These are phyloP conservation scores for Pilaira anomala DNA, from an alignment of 192 early-diverging fungal species.

Conservation along the genomic window DNA sequence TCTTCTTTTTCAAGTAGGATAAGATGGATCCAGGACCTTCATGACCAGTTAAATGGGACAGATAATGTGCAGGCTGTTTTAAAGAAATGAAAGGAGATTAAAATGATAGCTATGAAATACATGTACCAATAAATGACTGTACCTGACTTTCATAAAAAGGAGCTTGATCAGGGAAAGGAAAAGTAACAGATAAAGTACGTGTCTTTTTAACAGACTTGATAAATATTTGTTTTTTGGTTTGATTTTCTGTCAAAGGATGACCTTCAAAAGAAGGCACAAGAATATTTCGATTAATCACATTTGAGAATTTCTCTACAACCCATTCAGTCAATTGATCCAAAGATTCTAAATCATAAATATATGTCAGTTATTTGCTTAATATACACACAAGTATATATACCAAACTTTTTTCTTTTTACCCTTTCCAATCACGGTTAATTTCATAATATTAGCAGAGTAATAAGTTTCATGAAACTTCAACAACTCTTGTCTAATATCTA, in stretches of 20 bases:
- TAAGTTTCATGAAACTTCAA: slow-evolving; percentile 80
- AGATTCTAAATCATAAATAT: slow-evolving; percentile 50
- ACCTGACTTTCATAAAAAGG: slow-evolving; percentile 43
- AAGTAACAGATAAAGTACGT: slow-evolving; percentile 65
- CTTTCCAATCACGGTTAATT: slow-evolving; percentile 76
- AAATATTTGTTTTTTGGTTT: slow-evolving; percentile 57
- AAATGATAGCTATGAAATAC: too few species aligned
- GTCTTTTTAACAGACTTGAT: slow-evolving; percentile 70
- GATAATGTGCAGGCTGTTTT: slow-evolving; percentile 73
- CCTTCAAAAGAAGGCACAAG: slow-evolving; percentile 60
- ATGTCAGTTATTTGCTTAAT: background rate
- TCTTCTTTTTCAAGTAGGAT: slow-evolving; percentile 72
- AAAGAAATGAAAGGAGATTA: background rate
- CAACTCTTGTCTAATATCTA: slow-evolving; percentile 76
- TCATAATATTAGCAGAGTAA: slow-evolving; percentile 93
- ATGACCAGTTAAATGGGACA: slow-evolving; percentile 82
- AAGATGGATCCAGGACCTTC: slow-evolving; percentile 82
- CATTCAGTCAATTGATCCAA: slow-evolving; percentile 73
- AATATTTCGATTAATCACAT: slow-evolving; percentile 65
- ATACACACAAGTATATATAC: background rate
- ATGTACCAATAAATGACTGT: slow-evolving; percentile 8
- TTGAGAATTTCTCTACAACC: slow-evolving; percentile 76
- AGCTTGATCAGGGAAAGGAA: slow-evolving; percentile 74
- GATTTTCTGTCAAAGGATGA: slow-evolving; percentile 66
- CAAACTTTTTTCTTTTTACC: too few species aligned